Evolutionary conservation across 2,329 filamentous ascomycete genomes (phyloP).

Genomic region (Monosporascus sp.): DNA sequence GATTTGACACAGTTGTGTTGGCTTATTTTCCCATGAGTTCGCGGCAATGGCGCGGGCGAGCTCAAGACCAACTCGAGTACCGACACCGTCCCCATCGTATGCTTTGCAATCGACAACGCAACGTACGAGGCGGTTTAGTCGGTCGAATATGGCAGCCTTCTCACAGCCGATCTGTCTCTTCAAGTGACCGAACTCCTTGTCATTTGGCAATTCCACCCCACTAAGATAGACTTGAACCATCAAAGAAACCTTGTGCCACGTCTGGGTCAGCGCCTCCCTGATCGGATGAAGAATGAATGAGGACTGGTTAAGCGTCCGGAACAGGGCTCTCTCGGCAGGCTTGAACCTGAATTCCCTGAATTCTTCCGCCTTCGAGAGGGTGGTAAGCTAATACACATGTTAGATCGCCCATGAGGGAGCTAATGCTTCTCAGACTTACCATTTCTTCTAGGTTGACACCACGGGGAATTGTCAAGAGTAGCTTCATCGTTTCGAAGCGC

Average conservation of each 20-base stretch:
- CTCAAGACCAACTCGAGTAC: slow-evolving; percentile 66
- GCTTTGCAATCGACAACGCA: slow-evolving; percentile 72
- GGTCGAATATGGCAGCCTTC: slow-evolving; percentile 59
- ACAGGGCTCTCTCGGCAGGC: slow-evolving; percentile 60
- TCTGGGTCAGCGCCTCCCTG: slow-evolving; percentile 58
- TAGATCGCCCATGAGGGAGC: slow-evolving; percentile 1
- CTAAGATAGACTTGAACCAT: slow-evolving; percentile 74
- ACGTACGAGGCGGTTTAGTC: slow-evolving; percentile 63
- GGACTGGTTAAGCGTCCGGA: slow-evolving; percentile 68
- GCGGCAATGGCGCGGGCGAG: slow-evolving; percentile 73
- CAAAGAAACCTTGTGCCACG: slow-evolving; percentile 71
- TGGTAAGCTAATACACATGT: slow-evolving; percentile 50
- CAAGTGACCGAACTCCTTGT: slow-evolving; percentile 51
- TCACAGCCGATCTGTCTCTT: slow-evolving; percentile 55
- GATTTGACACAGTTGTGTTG: slow-evolving; percentile 78
- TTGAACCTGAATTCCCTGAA: slow-evolving; percentile 70
- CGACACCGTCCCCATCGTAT: slow-evolving; percentile 56
- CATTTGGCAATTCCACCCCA: slow-evolving; percentile 55
- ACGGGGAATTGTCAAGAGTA: slow-evolving; percentile 56
- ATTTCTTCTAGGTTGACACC: slow-evolving; percentile 61
- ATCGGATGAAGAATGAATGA: slow-evolving; percentile 66
- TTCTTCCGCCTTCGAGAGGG: slow-evolving; percentile 63
- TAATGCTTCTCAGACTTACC: slow-evolving; percentile 40
- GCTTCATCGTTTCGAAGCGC: slow-evolving; percentile 73
- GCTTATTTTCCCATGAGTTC: slow-evolving; percentile 74